Base-by-base conservation (phyloP, 306 rosid genomes). In the Comarum palustre region DNA sequence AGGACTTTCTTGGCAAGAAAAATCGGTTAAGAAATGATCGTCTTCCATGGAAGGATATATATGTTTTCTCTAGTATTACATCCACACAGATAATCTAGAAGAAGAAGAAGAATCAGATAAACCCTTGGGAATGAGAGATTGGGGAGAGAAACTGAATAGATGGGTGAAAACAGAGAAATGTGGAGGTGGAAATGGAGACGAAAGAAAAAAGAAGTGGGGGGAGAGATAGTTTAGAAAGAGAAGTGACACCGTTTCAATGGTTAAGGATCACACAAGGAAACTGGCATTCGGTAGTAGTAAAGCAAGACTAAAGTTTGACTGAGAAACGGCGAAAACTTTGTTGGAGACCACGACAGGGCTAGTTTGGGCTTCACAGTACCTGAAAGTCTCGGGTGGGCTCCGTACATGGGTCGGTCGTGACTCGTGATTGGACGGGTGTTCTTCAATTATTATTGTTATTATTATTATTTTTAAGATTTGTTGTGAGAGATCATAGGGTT, bases 1-100 rank as follows among this genome's bases (percentile, higher is more conserved):
- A 20, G 77, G 76, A 16, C 79, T 82, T 83, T 83, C 93, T 73
- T 75, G 80, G 75, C 90, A 85, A 24, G 81, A 71, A 55, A 86
- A 78, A 65, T 55, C 87, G 75, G 67, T 84, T 69, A 9, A 78
- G 58, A 55, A 69, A 80, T 72, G 74, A 24, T 84, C 85, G 17
- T 85, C 64, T 70, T 79, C 24, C 14, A 9, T 64, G 2, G 11
- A 34, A 25, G 16, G 17, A 58, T 25, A 55, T 17, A 76, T 63
- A 63, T 47, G 13, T 8, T n/a, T 59, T 55, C 38, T 66, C 38
- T 3, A 14, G 19, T n/a, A 29, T 68, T 50, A 9, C 39, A 41
- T 68, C 62, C 74, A 63, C 55, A 27, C 45, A 50, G 57, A 41
- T 39, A 71, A 58, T 81, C 74, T 31, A 60, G 58, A 74, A n/a